A percentile compares a stretch with the other conserved stretches of the same genome.
Conservation (phyloP, 805 yeast genomes). For the Komagataella phaffii region DNA sequence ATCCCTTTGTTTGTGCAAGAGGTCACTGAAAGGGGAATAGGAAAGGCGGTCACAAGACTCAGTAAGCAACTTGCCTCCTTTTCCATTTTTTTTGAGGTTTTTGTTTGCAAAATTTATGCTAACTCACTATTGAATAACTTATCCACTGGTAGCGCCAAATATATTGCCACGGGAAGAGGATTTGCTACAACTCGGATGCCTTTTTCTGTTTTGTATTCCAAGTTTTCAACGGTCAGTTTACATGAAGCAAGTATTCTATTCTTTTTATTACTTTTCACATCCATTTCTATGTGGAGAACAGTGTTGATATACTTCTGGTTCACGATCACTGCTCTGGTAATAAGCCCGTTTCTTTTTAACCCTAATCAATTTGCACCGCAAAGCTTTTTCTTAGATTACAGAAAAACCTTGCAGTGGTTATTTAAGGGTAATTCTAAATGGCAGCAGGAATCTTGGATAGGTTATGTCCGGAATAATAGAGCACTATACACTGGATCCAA, state of each 20-base stretch:
- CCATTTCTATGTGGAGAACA: slow-evolving; percentile 71
- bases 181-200: slow-evolving; percentile 77
- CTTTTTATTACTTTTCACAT: slow-evolving; percentile 61
- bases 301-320: slow-evolving; percentile 49
- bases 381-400: slow-evolving; percentile 34
- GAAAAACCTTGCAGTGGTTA: slow-evolving; percentile 54
- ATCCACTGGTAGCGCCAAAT: slow-evolving; percentile 83
- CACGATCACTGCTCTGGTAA: slow-evolving; percentile 28
- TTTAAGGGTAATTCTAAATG: slow-evolving; percentile 62
- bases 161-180: slow-evolving; percentile 89
- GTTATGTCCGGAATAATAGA: slow-evolving; percentile 60
- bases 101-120: slow-evolving; percentile 89
- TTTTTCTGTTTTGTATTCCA: slow-evolving; percentile 59
- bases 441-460: slow-evolving; percentile 70
- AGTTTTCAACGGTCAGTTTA: slow-evolving; percentile 65
- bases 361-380: slow-evolving; percentile 38
- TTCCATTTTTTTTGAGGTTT: slow-evolving; percentile 89
- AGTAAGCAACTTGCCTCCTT: slow-evolving; percentile 63
- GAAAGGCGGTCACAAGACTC: slow-evolving; percentile 61
- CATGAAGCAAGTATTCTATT: slow-evolving; percentile 64
- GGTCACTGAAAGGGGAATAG: slow-evolving; percentile 69
- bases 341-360: slow-evolving; percentile 38
- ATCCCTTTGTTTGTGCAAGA: slow-evolving; percentile 83
- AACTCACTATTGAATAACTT: slow-evolving; percentile 62
- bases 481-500: slow-evolving; percentile 90